Percentiles rank a stretch among this genome's conserved stretches.
phyloP scores from a whole-genome alignment of 306 rosid species.

The Castanopsis chinensis region DNA sequence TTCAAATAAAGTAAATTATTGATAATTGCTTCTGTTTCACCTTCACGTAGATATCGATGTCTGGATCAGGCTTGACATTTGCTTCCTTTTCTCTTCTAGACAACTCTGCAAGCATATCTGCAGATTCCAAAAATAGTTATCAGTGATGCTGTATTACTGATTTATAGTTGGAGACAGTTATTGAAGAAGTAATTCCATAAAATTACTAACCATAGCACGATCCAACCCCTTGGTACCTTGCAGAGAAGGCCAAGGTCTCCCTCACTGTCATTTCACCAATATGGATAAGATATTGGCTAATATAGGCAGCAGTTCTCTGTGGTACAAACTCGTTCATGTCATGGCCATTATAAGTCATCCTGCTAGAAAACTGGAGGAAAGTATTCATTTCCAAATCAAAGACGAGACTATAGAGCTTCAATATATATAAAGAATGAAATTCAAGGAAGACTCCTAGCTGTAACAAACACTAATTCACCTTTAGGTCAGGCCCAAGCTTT shows the following conservation, averaged over 20 bases:
- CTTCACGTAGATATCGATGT: too few species aligned
- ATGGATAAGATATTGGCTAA: conserved; percentile 69
- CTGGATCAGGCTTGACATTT: background rate
- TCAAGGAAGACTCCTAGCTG: background rate
- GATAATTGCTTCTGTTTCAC: too few species aligned
- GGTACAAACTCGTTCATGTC: conserved; percentile 72
- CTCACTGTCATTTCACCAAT: conserved; percentile 71
- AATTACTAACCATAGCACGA: conserved; percentile 48
- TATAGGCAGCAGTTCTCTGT: conserved; percentile 73
- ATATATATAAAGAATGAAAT: background rate
- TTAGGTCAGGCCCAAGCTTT: conserved; percentile 51
- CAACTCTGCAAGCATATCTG: conserved; percentile 36
- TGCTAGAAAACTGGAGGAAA: conserved; percentile 25
- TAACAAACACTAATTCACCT: conserved; percentile 29
- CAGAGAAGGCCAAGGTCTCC: conserved; percentile 80
- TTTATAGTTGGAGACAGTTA: too few species aligned
- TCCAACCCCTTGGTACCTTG: conserved; percentile 83
- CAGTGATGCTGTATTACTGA: too few species aligned
- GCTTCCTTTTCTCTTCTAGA: conserved; percentile 55
- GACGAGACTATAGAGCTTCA: background rate
- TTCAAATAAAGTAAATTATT: too few species aligned
- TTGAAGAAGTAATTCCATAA: too few species aligned
- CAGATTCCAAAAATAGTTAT: too few species aligned
- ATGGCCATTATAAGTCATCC: conserved; percentile 57
- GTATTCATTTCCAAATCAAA: background rate